A percentile compares a stretch with the other conserved stretches of the same genome.
phyloP scores from a whole-genome alignment of 331 rosid genomes.

The Dryas integrifolia region DNA sequence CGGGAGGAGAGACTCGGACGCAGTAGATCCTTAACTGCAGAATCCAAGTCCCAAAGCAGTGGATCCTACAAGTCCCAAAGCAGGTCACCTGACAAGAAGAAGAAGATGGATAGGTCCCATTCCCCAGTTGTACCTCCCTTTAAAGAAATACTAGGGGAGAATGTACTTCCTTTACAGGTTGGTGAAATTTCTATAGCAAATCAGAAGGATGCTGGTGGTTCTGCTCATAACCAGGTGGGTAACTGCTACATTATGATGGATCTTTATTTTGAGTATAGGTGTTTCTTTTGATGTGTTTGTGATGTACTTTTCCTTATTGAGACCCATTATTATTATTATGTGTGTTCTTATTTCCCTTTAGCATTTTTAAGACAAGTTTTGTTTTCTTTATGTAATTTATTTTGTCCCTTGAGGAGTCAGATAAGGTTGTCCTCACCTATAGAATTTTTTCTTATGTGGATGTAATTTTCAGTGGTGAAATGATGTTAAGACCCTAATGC shows the following conservation, averaged over 20 bases:
- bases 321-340: too few relatives aligned
- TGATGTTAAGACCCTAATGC: too few relatives aligned
- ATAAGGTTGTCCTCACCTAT: too few relatives aligned
- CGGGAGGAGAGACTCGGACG: conserved; percentile 44
- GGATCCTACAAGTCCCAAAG: conserved; percentile 23
- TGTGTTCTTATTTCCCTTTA: too few relatives aligned
- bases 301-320: too few relatives aligned
- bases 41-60: conserved; percentile 34
- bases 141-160: conserved; percentile 30
- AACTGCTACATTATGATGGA: neutral
- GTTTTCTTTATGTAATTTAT: too few relatives aligned
- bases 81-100: conserved; percentile 30
- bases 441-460: too few relatives aligned
- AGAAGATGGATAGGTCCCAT: conserved; percentile 27
- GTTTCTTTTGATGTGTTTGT: neutral
- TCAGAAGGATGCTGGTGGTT: conserved; percentile 25
- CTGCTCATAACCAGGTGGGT: conserved; percentile 33
- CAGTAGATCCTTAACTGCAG: conserved; percentile 39
- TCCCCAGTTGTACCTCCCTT: conserved; percentile 23
- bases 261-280: neutral
- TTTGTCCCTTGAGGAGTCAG: too few relatives aligned
- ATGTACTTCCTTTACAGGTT: conserved; percentile 30
- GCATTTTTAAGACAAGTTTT: too few relatives aligned
- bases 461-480: too few relatives aligned
- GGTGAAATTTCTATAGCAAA: conserved; percentile 33